phyloP scores from a whole-genome alignment of 768 basidiomycete genomes.

The Lactifluus echinatus region DNA sequence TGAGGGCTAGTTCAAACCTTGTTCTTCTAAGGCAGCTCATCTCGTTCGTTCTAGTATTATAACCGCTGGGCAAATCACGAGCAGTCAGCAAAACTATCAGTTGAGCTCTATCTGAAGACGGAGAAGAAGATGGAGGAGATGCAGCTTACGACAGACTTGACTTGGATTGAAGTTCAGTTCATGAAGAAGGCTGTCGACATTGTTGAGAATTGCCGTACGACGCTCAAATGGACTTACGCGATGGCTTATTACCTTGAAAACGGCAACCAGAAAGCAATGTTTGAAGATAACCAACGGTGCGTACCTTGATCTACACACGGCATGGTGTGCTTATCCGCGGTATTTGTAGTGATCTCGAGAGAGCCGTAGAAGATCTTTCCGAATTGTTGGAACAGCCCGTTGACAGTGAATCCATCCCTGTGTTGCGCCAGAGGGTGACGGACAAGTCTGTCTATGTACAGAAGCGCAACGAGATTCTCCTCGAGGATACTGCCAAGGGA shows the following conservation, averaged over 20 bases:
- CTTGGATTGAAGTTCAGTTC: slow-evolving; percentile 99
- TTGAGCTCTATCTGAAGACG: slow-evolving; percentile 87
- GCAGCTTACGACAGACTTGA: slow-evolving; percentile 84
- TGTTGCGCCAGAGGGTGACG: slow-evolving; percentile 84
- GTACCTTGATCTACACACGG: slow-evolving; percentile 17
- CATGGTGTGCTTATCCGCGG: slow-evolving; percentile 6
- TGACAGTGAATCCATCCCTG: slow-evolving; percentile 73
- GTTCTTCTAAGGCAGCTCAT: neutral
- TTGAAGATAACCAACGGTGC: slow-evolving; percentile 93
- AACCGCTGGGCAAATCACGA: slow-evolving; percentile 99
- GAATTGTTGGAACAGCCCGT: slow-evolving; percentile 90
- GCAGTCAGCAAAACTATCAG: slow-evolving; percentile 93
- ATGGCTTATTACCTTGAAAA: slow-evolving; percentile 96
- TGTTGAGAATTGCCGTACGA: slow-evolving; percentile 82
- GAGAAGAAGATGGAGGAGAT: slow-evolving; percentile 99
- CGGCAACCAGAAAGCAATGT: slow-evolving; percentile 89
- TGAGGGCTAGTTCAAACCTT: slow-evolving; percentile 31
- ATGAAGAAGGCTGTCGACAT: slow-evolving; percentile 98
- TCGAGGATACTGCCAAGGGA: slow-evolving; percentile 90
- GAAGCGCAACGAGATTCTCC: slow-evolving; percentile 89
- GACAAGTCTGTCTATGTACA: slow-evolving; percentile 98
- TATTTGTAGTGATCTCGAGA: slow-evolving; percentile 70
- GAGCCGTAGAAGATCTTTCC: slow-evolving; percentile 90
- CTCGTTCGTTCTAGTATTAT: slow-evolving; percentile 63
- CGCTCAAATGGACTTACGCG: slow-evolving; percentile 98